Conservation (phyloP, 108 stramenopile species). For the Pinguiococcus pyrenoidosus region DNA sequence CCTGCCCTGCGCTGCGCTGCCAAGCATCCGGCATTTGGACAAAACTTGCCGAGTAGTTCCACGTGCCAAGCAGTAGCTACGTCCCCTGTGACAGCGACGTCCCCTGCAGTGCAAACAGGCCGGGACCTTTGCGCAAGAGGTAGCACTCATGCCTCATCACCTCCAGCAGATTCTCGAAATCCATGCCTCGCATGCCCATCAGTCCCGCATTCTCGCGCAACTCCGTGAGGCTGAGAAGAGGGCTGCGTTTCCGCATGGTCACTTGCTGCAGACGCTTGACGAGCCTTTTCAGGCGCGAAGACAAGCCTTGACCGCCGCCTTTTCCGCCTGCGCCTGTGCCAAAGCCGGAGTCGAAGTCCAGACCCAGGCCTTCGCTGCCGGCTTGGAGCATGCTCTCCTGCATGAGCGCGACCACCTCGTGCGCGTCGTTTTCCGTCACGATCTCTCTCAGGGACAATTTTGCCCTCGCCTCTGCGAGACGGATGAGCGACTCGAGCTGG, state of each 20-base stretch:
- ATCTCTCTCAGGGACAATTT: constrained; percentile 76
- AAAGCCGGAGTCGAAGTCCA: constrained; percentile 16
- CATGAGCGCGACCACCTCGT: constrained; percentile 85
- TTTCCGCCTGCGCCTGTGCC: neutral
- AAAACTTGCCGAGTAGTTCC: too few relatives aligned
- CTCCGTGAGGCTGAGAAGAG: constrained; percentile 21
- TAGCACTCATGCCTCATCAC: constrained; percentile 32
- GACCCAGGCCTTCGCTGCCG: neutral
- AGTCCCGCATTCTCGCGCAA: constrained; percentile 10
- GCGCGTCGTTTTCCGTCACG: constrained; percentile 80
- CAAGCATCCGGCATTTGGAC: too few relatives aligned
- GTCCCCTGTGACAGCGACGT: too few relatives aligned
- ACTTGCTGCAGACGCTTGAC: constrained; percentile 15
- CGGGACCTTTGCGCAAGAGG: constrained; percentile 35
- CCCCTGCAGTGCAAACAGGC: too few relatives aligned
- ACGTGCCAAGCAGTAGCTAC: too few relatives aligned
- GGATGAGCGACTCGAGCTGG: constrained; percentile 60
- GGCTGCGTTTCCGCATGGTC: constrained; percentile 10
- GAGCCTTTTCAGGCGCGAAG: too few relatives aligned
- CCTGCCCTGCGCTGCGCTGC: too few relatives aligned
- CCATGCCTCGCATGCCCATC: constrained; percentile 17
- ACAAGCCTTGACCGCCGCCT: constrained; percentile 23
- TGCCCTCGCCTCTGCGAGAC: constrained; percentile 81
- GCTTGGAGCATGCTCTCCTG: too few relatives aligned
- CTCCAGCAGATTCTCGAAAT: constrained; percentile 33